These are phyloP conservation scores for Gossypium schwendimanii DNA, from an alignment of 441 rosid species.

Conservation along the genomic window DNA sequence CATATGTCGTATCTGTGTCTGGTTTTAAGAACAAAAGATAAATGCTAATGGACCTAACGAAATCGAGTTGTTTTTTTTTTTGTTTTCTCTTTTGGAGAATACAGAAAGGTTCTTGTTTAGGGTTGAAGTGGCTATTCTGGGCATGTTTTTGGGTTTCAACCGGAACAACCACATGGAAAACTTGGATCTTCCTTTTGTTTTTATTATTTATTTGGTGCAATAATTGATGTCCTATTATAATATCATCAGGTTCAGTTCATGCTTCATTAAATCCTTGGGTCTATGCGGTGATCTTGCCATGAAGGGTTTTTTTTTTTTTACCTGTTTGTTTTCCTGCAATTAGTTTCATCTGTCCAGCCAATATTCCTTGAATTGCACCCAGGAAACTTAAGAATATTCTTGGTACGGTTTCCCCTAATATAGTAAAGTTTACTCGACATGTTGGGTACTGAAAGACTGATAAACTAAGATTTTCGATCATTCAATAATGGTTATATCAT, in stretches of 20 bases:
- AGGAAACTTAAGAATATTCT: slow-evolving; percentile 4
- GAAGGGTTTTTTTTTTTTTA: background rate
- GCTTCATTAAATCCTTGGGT: background rate
- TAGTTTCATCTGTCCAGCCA: background rate
- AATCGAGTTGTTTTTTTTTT: background rate
- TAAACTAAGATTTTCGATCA: background rate
- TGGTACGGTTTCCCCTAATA: background rate
- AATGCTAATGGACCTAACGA: background rate
- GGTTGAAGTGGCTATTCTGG: background rate
- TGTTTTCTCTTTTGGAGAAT: background rate
- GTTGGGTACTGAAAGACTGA: background rate
- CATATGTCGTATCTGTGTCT: background rate
- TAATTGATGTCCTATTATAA: background rate
- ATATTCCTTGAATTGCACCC: background rate
- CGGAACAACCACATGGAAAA: background rate
- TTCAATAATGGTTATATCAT: background rate
- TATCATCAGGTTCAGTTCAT: background rate
- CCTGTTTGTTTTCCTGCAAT: background rate
- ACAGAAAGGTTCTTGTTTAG: background rate
- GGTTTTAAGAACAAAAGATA: background rate
- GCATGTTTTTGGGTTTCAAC: background rate
- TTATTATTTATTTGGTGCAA: background rate
- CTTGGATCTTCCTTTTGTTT: background rate
- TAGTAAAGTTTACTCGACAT: background rate
- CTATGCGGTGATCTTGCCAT: background rate